phyloP scores from a whole-genome alignment of 495 filamentous ascomycete species.

The Xylaria flabelliformis region DNA sequence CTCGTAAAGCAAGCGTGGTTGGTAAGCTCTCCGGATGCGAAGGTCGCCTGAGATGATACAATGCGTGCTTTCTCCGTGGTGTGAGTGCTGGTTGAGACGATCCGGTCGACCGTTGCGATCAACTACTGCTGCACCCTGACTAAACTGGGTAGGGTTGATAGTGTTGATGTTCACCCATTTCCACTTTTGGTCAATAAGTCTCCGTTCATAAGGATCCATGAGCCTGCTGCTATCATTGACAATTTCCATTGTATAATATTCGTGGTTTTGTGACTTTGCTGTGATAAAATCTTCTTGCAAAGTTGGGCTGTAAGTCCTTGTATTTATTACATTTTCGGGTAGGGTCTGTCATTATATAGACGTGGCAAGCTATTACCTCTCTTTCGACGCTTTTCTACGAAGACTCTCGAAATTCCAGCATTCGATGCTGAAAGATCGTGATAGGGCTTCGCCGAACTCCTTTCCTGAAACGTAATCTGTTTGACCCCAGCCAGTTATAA shows the following conservation, averaged over 20 bases:
- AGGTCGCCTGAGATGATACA: background rate
- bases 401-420: background rate
- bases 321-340: background rate
- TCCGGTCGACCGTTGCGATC: background rate
- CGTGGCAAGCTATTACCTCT: background rate
- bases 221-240: background rate
- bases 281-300: background rate
- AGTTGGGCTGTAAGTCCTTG: background rate
- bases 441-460: background rate
- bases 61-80: slow-evolving; percentile 20
- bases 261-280: background rate
- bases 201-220: background rate
- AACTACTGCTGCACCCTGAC: background rate
- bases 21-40: background rate
- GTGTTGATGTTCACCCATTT: slow-evolving; percentile 17
- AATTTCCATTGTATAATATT: slow-evolving; percentile 5
- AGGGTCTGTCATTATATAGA: slow-evolving; percentile 1
- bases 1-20: background rate
- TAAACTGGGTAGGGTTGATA: background rate
- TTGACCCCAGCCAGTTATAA: background rate
- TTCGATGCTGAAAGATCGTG: background rate
- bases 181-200: background rate
- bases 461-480: background rate
- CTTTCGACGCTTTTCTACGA: background rate
- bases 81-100: slow-evolving; percentile 2